Base-by-base conservation (phyloP, 1,284 basidiomycete genomes). In the Lentinus polychrous region DNA sequence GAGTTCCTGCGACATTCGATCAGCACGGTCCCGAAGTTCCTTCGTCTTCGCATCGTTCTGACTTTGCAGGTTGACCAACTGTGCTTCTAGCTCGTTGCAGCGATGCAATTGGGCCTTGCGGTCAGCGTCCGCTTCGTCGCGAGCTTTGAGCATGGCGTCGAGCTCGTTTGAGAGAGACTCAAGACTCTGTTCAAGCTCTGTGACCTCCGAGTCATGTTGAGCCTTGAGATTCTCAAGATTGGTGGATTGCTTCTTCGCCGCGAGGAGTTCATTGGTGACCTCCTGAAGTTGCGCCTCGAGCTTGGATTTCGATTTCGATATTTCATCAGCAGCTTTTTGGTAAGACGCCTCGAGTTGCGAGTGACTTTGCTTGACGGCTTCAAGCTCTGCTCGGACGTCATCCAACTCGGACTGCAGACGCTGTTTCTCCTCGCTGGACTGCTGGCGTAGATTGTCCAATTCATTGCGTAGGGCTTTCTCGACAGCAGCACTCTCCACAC, bases 401-500 rank as follows among this genome's bases (percentile, higher is more conserved):
- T 60, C 60, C 15, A 78, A 60, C 34, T 60, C 68, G 15, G 56
- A 55, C 44, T 72, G 69, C 8, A 76, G 55, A 5, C 53, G 52
- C 2, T 59, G 61, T 35, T 74, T 52, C 44, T 74, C 72, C 36
- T 68, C 64, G 2, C 66, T 60, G 45, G 75, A 71, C 40, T 65
- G 63, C 38, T 63, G 55, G 50, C 64, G 68, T 42, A 73, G 55
- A 24, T 62, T 59, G n/a, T 57, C 64, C 1, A 75, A 56, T 45
- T 64, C 56, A 3, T 40, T 23, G 24, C 56, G 57, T 14, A 64
- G 47, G 1, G 47, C 44, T 8, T 52, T 49, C 34, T 64, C 58
- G 1, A 53, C 49, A 38, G 55, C 48, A 1, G 52, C 53, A 33
- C 52, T 55, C 2, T 50, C 44, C 3, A 55, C 44, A 36, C 48